Base-by-base conservation (phyloP, 441 rosid genomes). In the Populus trichocarpa region DNA sequence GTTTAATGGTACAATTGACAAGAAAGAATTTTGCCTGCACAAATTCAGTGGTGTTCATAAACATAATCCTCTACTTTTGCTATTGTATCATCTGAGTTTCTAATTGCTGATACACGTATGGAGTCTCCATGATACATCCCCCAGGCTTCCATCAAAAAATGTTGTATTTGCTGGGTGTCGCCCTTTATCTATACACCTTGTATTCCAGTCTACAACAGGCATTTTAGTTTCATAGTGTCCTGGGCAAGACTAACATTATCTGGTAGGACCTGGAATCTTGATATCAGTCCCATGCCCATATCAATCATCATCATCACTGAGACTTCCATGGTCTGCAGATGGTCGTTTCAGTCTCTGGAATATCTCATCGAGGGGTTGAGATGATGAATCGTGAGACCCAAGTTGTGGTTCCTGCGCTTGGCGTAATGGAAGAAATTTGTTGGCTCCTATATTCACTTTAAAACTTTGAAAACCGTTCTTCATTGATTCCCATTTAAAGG, bases 261-360 rank as follows among this genome's bases (percentile, higher is more conserved):
- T 80, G 64, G 70, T 13, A 22, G 78, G 74, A 28, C 85, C 78
- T 32, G 81, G 59, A 73, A 65, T 22, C 38, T 76, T 81, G 69
- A 81, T 72, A 61, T 81, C 76, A 64, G 70, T 82, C 78, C 11
- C 57, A 22, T 82, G 78, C 79, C 72, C 76, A 30, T 30, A 3
- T 30, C 32, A 30, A n/a, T 86, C 81, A 5, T 90, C 94, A 30
- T 82, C 88, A 8, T 88, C 87, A 11, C 67, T 85, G 66, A 83
- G 79, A 79, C 25, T 70, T 12, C 82, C 79, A 12, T 61, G 89
- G 42, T 87, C 92, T 35, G 72, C 40, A n/a, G 95, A 85, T 18
- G 93, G 94, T 20, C 87, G 89, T 86, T 91, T 94, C 87, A 96
- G 72, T 82, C 95, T 93, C 84, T 93, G 98, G 82, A 94, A 94